Conservation (phyloP, 352 stramenopile species). For the Phytophthora megakarya region DNA sequence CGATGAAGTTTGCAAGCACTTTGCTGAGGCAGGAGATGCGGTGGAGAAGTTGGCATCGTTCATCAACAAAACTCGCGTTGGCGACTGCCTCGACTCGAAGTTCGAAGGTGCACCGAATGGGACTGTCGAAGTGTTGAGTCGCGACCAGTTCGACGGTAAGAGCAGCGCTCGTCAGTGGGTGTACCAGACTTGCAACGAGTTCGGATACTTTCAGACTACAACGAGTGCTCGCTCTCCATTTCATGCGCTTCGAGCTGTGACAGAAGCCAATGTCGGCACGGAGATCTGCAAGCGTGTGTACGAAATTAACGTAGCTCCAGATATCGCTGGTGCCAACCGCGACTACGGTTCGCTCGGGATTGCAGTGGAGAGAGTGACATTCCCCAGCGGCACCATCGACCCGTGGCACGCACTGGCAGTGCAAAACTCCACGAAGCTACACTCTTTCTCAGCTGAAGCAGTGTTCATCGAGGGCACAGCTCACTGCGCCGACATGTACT, state of each 20-base stretch:
- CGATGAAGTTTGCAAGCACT: constrained; percentile 67
- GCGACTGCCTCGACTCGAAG: constrained; percentile 77
- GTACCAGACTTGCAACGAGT: constrained; percentile 91
- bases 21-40: constrained; percentile 37
- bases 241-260: constrained; percentile 68
- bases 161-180: constrained; percentile 82
- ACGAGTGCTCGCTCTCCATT: constrained; percentile 66
- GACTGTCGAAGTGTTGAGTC: constrained; percentile 66
- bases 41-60: constrained; percentile 62
- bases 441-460: constrained; percentile 53
- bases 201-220: constrained; percentile 88
- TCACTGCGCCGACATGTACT: constrained; percentile 86
- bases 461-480: constrained; percentile 85
- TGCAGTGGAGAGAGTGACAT: constrained; percentile 81
- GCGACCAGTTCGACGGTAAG: constrained; percentile 69
- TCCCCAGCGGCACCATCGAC: constrained; percentile 83
- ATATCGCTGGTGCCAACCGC: constrained; percentile 67
- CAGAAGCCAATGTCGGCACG: constrained; percentile 64
- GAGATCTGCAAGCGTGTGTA: constrained; percentile 88
- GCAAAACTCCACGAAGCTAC: constrained; percentile 66
- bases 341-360: constrained; percentile 80
- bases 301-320: constrained; percentile 61
- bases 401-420: constrained; percentile 86
- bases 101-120: constrained; percentile 71
- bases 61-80: constrained; percentile 55